Conservation (phyloP, 257 asterid species). For the Solanum virginianum region DNA sequence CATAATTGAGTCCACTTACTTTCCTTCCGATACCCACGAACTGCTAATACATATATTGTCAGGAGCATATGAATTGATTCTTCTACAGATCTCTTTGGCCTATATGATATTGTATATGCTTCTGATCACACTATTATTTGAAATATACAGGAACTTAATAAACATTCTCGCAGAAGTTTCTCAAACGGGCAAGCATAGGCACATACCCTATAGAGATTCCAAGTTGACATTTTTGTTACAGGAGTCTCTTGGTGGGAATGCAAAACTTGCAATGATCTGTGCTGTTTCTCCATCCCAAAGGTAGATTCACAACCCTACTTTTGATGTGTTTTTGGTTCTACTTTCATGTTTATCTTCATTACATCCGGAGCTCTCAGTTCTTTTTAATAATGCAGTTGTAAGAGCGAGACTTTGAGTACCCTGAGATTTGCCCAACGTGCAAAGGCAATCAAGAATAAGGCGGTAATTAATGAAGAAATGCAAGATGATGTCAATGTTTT, state of each 20-base stretch:
- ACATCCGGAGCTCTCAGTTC: not conserved
- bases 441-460: slow-evolving; percentile 92
- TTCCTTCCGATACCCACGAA: not conserved
- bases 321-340: not conserved
- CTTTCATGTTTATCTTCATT: not conserved
- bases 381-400: slow-evolving; percentile 51
- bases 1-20: not conserved
- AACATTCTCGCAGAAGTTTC: slow-evolving; percentile 96
- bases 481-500: slow-evolving; percentile 85
- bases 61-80: not conserved
- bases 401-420: slow-evolving; percentile 86
- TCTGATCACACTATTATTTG: slow-evolving; percentile 11
- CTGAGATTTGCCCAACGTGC: slow-evolving; percentile 99
- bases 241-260: slow-evolving; percentile 97
- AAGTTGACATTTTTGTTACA: slow-evolving; percentile 91
- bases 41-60: not conserved
- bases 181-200: slow-evolving; percentile 95
- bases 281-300: slow-evolving; percentile 90
- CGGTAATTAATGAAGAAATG: slow-evolving; percentile 86
- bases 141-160: slow-evolving; percentile 67
- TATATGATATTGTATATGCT: not conserved
- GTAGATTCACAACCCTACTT: slow-evolving; percentile 20
- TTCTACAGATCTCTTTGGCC: too few species aligned
- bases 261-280: slow-evolving; percentile 94
- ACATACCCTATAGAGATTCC: slow-evolving; percentile 96